Percentiles rank a stretch among this genome's conserved stretches.
Evolutionary conservation across 1,139 yeast species (phyloP).

Genomic region (Sugiyamaella xylanicola): DNA sequence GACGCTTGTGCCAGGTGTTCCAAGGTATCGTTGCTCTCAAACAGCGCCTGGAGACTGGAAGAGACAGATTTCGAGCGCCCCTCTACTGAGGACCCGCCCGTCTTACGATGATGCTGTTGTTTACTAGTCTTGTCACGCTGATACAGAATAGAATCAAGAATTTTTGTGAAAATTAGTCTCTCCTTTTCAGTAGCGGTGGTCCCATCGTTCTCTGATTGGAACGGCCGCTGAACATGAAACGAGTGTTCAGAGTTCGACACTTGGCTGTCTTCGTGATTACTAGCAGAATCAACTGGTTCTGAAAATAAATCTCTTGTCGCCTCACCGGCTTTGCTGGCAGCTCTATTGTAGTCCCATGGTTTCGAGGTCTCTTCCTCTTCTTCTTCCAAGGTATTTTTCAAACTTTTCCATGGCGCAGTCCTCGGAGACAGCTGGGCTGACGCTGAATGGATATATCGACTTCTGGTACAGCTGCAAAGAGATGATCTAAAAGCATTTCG

Average conservation of each 20-base stretch:
- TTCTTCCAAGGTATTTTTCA: not conserved
- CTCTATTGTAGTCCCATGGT: conserved; percentile 8
- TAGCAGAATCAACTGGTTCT: not conserved
- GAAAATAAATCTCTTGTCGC: conserved; percentile 2
- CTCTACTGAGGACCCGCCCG: conserved; percentile 12
- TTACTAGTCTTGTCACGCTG: conserved; percentile 19
- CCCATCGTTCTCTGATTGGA: conserved; percentile 12
- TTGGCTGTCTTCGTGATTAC: not conserved
- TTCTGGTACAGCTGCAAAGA: not conserved
- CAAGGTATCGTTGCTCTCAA: conserved; percentile 24
- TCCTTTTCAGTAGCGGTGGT: conserved; percentile 33
- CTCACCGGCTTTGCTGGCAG: not conserved
- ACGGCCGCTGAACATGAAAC: conserved; percentile 23
- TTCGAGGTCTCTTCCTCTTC: conserved; percentile 8
- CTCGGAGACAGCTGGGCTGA: not conserved
- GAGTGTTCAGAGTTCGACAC: conserved; percentile 1
- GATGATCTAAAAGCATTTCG: not conserved
- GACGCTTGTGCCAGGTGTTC: not conserved
- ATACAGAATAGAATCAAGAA: conserved; percentile 33
- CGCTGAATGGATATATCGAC: not conserved
- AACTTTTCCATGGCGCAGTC: conserved; percentile 10
- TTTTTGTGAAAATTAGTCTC: conserved; percentile 31
- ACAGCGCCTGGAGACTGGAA: conserved; percentile 32
- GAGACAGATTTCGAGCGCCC: not conserved
- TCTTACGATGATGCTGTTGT: not conserved